Evolutionary conservation across 192 early-diverging fungal genomes (phyloP).

Genomic region (Backusella liffmaniae): DNA sequence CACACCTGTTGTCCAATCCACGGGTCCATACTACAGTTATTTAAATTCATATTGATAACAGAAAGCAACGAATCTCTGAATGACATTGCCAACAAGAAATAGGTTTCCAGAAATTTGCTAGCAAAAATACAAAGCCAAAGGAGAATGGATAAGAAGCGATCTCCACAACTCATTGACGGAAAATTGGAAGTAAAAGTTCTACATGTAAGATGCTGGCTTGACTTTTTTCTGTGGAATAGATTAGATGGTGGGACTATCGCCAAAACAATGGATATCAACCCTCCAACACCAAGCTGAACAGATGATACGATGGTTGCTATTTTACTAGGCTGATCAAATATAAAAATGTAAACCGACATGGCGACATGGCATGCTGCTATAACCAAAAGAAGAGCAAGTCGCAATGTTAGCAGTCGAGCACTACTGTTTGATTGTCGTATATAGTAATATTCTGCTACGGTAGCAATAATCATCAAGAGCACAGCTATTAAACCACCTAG

Average conservation of each 20-base stretch:
- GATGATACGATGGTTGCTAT: constrained; percentile 50
- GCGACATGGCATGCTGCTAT: constrained; percentile 50
- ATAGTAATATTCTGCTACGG: constrained; percentile 59
- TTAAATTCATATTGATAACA: constrained; percentile 35
- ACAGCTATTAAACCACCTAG: constrained; percentile 56
- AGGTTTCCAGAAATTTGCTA: constrained; percentile 68
- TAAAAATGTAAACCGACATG: constrained; percentile 42
- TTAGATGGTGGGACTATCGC: constrained; percentile 53
- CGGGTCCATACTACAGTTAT: constrained; percentile 43
- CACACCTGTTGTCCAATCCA: constrained; percentile 50
- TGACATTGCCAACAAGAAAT: constrained; percentile 65
- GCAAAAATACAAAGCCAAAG: constrained; percentile 63
- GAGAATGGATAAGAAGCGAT: constrained; percentile 54
- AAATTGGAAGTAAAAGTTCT: constrained; percentile 64
- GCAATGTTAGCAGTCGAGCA: constrained; percentile 34
- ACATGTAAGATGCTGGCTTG: constrained; percentile 11
- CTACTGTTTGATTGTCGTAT: constrained; percentile 42
- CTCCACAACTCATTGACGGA: constrained; percentile 50
- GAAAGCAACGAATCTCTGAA: constrained; percentile 54
- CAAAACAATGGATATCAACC: constrained; percentile 54
- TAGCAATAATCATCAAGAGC: constrained; percentile 50
- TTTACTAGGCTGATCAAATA: constrained; percentile 23
- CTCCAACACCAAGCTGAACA: constrained; percentile 59
- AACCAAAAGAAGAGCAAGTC: constrained; percentile 43
- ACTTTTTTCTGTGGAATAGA: constrained; percentile 40